A percentile compares a stretch with the other conserved stretches of the same genome.
phyloP scores from a whole-genome alignment of 192 early-diverging fungal species.

The Podila verticillata region DNA sequence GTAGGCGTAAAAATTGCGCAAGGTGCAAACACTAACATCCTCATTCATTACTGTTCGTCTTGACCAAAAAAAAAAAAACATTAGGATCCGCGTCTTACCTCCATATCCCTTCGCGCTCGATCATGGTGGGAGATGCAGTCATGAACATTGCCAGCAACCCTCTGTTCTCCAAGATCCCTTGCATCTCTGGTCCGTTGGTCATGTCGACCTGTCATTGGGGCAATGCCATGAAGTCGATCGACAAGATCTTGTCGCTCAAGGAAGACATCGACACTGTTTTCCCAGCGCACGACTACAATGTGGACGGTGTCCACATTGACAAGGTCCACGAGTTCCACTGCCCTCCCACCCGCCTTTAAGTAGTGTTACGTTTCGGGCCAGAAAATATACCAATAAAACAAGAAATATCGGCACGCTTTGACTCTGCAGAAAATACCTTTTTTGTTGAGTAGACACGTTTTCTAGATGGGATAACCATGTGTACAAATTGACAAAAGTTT shows the following conservation, averaged over 20 bases:
- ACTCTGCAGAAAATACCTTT: no score
- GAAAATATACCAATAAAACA: not conserved
- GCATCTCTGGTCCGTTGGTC: conserved; percentile 29
- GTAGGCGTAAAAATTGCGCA: no score
- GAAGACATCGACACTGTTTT: conserved; percentile 44
- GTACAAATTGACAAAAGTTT: no score
- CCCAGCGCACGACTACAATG: conserved; percentile 46
- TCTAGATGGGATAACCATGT: no score
- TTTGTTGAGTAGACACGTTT: no score
- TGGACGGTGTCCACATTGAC: conserved; percentile 46
- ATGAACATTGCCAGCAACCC: conserved; percentile 43
- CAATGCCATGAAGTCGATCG: conserved; percentile 40
- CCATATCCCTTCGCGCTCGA: conserved; percentile 42
- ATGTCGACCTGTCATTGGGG: conserved; percentile 37
- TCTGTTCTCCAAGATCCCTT: conserved; percentile 31
- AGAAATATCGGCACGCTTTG: no score
- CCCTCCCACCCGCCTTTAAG: conserved; percentile 2
- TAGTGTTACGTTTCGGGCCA: no score
- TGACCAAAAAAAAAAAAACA: no score
- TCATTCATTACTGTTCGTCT: no score
- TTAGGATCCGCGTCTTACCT: conserved; percentile 51
- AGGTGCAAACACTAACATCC: no score
- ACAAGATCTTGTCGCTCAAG: conserved; percentile 32
- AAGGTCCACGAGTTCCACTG: conserved; percentile 40
- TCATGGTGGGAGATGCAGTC: conserved; percentile 50